phyloP scores from a whole-genome alignment of 2,329 filamentous ascomycete species.

The Hymenoscyphus fructigenus region DNA sequence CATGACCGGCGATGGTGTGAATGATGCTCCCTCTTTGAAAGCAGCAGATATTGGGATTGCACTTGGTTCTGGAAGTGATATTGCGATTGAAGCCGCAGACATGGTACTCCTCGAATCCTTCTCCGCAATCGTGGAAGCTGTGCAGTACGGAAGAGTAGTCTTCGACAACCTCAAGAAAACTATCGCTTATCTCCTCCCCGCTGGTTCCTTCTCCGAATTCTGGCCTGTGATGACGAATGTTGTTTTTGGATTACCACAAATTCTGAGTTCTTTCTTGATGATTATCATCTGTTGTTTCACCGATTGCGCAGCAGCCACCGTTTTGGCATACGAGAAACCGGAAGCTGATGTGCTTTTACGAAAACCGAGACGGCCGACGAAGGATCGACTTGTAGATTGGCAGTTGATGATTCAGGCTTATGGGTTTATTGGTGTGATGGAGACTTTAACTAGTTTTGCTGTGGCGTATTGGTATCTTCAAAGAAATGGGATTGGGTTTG shows the following conservation, averaged over 20 bases:
- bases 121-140: slow-evolving; percentile 50
- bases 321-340: slow-evolving; percentile 73
- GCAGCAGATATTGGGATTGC: slow-evolving; percentile 55
- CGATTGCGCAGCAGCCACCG: slow-evolving; percentile 70
- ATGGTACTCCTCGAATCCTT: slow-evolving; percentile 57
- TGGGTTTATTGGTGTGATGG: slow-evolving; percentile 64
- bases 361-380: slow-evolving; percentile 65
- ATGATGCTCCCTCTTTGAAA: slow-evolving; percentile 52
- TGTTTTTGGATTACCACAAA: slow-evolving; percentile 60
- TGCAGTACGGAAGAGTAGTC: slow-evolving; percentile 52
- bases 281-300: slow-evolving; percentile 61
- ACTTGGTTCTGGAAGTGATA: slow-evolving; percentile 63
- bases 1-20: slow-evolving; percentile 42
- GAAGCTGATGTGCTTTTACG: slow-evolving; percentile 73
- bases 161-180: slow-evolving; percentile 58
- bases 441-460: slow-evolving; percentile 59
- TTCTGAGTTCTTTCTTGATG: slow-evolving; percentile 59
- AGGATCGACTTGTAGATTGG: slow-evolving; percentile 71
- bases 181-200: slow-evolving; percentile 54
- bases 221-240: slow-evolving; percentile 63
- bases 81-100: slow-evolving; percentile 59
- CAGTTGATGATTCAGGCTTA: slow-evolving; percentile 73
- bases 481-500: slow-evolving; percentile 63
- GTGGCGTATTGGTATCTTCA: slow-evolving; percentile 68
- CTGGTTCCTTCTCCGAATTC: slow-evolving; percentile 60